phyloP scores from a whole-genome alignment of 1,139 yeast genomes.

The Saccharomyces pastorianus region DNA sequence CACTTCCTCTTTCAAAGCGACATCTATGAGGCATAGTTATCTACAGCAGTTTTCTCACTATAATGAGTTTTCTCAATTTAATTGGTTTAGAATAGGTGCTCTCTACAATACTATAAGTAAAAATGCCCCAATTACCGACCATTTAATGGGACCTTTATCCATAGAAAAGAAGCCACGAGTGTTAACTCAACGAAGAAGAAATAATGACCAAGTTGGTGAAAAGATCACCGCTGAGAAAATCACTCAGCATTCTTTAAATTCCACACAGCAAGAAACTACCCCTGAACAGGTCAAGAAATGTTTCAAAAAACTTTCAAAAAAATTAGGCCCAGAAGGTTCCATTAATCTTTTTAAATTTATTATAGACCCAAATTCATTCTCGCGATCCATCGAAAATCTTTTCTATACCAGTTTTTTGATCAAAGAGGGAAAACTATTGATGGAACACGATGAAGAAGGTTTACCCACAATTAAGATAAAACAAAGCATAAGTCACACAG shows the following conservation, averaged over 20 bases:
- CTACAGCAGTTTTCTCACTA: constrained; percentile 21
- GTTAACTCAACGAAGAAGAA: constrained; percentile 33
- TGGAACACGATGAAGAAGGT: constrained; percentile 39
- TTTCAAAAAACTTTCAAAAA: constrained; percentile 36
- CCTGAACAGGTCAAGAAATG: constrained; percentile 49
- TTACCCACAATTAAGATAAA: constrained; percentile 16
- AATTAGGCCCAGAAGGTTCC: constrained; percentile 31
- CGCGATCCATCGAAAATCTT: constrained; percentile 74
- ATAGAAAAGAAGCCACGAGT: constrained; percentile 45
- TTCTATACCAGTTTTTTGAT: constrained; percentile 76
- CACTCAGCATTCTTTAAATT: constrained; percentile 43
- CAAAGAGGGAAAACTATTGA: constrained; percentile 56
- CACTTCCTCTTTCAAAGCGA: constrained; percentile 15
- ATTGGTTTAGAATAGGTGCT: constrained; percentile 58
- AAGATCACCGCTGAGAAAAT: constrained; percentile 50
- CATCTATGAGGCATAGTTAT: constrained; percentile 13
- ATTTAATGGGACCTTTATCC: constrained; percentile 66
- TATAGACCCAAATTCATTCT: constrained; percentile 66
- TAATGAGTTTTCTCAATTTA: constrained; percentile 32
- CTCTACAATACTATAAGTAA: constrained; percentile 42
- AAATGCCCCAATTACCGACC: constrained; percentile 48
- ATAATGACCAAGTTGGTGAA: constrained; percentile 39
- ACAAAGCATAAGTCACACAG: constrained; percentile 13
- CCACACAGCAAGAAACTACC: constrained; percentile 47
- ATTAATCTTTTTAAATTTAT: constrained; percentile 60